These are phyloP conservation scores for Ascomycota sp. DNA, from an alignment of 2,329 filamentous ascomycete genomes.

Conservation along the genomic window DNA sequence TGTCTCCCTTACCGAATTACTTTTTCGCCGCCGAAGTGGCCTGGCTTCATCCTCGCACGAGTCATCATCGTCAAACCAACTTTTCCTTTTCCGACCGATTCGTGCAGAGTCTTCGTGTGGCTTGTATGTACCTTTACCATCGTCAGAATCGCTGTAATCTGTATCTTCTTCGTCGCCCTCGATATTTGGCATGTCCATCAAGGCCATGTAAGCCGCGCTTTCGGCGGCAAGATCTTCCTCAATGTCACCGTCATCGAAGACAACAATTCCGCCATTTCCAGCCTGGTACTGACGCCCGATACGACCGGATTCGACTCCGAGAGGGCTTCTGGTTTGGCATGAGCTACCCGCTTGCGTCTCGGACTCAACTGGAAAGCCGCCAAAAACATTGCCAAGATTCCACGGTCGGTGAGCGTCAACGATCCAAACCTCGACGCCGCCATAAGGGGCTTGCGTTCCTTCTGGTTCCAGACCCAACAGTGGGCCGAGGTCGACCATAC, in stretches of 20 bases:
- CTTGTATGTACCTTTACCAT: constrained; percentile 30
- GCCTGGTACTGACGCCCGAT: constrained; percentile 54
- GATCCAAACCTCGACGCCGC: constrained; percentile 88
- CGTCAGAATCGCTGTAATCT: constrained; percentile 44
- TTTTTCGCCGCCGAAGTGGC: constrained; percentile 62
- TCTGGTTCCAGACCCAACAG: constrained; percentile 51
- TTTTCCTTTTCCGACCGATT: constrained; percentile 56
- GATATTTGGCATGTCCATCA: constrained; percentile 78
- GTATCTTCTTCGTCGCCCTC: constrained; percentile 62
- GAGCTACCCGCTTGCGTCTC: constrained; percentile 24
- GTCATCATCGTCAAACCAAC: constrained; percentile 52
- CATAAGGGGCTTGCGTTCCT: constrained; percentile 45
- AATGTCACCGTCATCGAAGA: constrained; percentile 92
- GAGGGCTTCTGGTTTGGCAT: constrained; percentile 30
- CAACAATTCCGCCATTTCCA: constrained; percentile 71
- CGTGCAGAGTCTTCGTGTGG: constrained; percentile 16
- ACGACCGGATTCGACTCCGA: constrained; percentile 52
- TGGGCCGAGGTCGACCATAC: constrained; percentile 68
- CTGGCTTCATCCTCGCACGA: constrained; percentile 54
- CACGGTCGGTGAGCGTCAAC: constrained; percentile 81
- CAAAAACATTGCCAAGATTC: constrained; percentile 90
- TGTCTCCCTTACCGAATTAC: constrained; percentile 51
- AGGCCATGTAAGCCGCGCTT: constrained; percentile 62
- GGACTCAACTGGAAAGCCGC: constrained; percentile 40
- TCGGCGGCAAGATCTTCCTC: constrained; percentile 59